Evolutionary conservation across 139 green algal species (phyloP), one percentile per base, ranked within the genome.

Genomic region (Chlorella sp.): DNA sequence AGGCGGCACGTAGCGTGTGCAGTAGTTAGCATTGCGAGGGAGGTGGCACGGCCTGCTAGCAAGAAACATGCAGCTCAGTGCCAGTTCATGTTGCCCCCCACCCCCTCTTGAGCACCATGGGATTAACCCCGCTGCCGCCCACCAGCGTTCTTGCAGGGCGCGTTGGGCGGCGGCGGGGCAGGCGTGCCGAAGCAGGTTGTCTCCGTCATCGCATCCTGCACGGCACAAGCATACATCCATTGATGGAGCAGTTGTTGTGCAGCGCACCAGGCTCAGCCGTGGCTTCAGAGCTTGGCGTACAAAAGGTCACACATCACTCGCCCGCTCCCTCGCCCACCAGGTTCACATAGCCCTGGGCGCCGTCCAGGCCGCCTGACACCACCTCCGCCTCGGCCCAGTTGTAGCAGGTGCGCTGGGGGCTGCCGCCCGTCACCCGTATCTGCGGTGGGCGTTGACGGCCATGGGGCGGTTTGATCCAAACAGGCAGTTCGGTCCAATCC

Each of bases 141-240:
- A 24, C 70, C 70, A 20, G 70, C 2, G 70, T 76, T 76, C 70
- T 76, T 76, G 70, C 70, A 76, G 40, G 70, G 40, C 38, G 38
- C 41, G 70, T 76, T 76, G 70, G 70, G 67, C 34, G n/a, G 60
- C 24, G 60, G 60, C 60, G 60, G 22, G 17, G 67, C 30, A 8
- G 67, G 34, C 67, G 67, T 28, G 67, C 67, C 67, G 34, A 34
- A 40, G 70, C 70, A 76, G 38, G 70, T 8, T 20, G 51, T 60
- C 51, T 60, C 11, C 2, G 51, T 60, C 51, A 60, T 11, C 16
- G 51, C 51, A 24, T 60, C 51, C 51, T 60, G 51, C 16, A 60
- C 11, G 8, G n/a, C n/a, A n/a, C n/a, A n/a, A n/a, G n/a, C n/a
- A n/a, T n/a, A n/a, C n/a, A n/a, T n/a, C n/a, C n/a, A n/a, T n/a